Evolutionary conservation across 2,329 filamentous ascomycete species (phyloP), one percentile per base, ranked within the genome.

Genomic region (Phyllosticta capitalensis): DNA sequence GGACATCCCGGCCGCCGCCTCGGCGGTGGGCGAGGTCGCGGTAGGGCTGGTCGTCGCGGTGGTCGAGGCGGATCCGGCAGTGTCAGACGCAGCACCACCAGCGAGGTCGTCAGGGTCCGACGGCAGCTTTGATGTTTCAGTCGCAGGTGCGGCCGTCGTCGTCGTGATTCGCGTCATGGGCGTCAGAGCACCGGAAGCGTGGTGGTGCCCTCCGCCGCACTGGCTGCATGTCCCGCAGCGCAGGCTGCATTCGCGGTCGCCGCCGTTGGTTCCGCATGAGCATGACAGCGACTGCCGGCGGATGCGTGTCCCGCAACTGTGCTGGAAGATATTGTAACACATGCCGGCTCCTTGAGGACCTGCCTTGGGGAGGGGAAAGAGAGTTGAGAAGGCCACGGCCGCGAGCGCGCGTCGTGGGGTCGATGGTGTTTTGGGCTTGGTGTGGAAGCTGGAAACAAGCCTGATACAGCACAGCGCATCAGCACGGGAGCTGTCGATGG

Each of bases 321-420:
- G 58, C 17, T 52, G 54, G 58, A 59, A 55, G 45, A 38, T 53
- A 52, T 59, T 59, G 52, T 55, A 59, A 52, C 58, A 59, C 58
- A 59, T 59, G 28, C 30, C 22, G 26, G 20, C 20, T 38, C 30
- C 30, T 17, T 6, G 20, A 55, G 26, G 53, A 45, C 38, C 38
- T 45, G 38, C 38, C 38, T 21, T 33, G 26, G 28, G n/a, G 53
- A 38, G 17, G 9, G 17, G 28, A 17, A 24, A 38, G 45, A 21
- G 22, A 7, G 22, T 19, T 12, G 9, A 9, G 19, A 12, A 52
- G 50, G 50, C 50, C 6, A 52, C 17, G 50, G 10, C 20, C n/a
- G 38, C 38, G 38, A n/a, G 17, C 2, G 38, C 38, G 14, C n/a
- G 14, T n/a, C 4, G 12, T 45, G 38, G 38, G 38, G 38, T n/a